Conservation (phyloP, 164 flowering plant genomes). For the Vitis amurensis region DNA sequence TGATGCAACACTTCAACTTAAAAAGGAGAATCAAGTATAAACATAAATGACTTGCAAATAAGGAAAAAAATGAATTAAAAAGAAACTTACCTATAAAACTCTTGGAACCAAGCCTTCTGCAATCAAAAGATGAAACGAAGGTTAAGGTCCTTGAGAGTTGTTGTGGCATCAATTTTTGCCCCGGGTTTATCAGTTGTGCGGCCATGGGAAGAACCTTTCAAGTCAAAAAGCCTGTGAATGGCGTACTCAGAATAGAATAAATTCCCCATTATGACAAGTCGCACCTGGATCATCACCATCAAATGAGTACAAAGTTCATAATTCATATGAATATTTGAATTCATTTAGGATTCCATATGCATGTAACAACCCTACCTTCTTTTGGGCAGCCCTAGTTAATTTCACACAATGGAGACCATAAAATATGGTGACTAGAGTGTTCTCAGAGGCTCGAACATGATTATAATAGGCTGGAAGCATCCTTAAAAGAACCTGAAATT, state of each 20-base stretch:
- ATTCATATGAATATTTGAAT: background rate
- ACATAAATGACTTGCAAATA: background rate
- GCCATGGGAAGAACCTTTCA: slow-evolving; percentile 67
- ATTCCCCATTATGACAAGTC: slow-evolving; percentile 69
- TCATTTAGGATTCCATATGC: background rate
- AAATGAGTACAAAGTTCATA: background rate
- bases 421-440: slow-evolving; percentile 81
- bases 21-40: background rate
- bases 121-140: slow-evolving; percentile 49
- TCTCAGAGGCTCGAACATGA: slow-evolving; percentile 78
- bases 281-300: slow-evolving; percentile 29
- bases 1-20: background rate
- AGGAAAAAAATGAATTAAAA: background rate
- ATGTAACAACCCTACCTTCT: slow-evolving; percentile 48
- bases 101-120: slow-evolving; percentile 51
- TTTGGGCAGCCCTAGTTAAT: slow-evolving; percentile 68
- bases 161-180: slow-evolving; percentile 47
- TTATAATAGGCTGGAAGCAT: slow-evolving; percentile 92
- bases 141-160: slow-evolving; percentile 64
- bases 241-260: slow-evolving; percentile 48
- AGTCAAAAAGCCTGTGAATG: slow-evolving; percentile 60
- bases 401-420: slow-evolving; percentile 92
- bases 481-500: slow-evolving; percentile 65
- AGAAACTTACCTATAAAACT: slow-evolving; percentile 44
- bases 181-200: slow-evolving; percentile 51